Percentiles rank a stretch among this genome's conserved stretches.
phyloP scores from a whole-genome alignment of 768 basidiomycete genomes.

The Suillus placidus region DNA sequence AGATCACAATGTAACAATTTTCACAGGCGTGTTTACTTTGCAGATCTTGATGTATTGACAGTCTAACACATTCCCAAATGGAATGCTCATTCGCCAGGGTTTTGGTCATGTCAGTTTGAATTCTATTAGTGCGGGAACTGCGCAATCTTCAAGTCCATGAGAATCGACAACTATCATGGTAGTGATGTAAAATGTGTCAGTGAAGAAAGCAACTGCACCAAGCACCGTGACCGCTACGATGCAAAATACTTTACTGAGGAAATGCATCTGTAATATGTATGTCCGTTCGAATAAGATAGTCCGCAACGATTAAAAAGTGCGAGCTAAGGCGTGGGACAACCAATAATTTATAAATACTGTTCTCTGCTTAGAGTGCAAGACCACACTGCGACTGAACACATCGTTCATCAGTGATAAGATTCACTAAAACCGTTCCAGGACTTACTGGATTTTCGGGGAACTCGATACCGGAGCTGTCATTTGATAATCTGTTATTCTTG shows the following conservation, averaged over 20 bases:
- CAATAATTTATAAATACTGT: neutral
- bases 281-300: neutral
- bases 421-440: neutral
- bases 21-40: neutral
- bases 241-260: neutral
- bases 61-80: neutral
- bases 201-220: neutral
- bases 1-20: neutral
- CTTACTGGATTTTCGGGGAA: slow-evolving; percentile 12
- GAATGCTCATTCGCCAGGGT: neutral
- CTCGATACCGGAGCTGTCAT: slow-evolving; percentile 9
- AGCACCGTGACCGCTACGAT: neutral
- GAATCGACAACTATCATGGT: neutral
- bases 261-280: neutral
- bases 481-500: slow-evolving; percentile 12
- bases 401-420: neutral
- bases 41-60: neutral
- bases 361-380: slow-evolving; percentile 8
- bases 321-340: too few relatives aligned
- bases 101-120: neutral
- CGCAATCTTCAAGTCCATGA: neutral
- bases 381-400: slow-evolving; percentile 13
- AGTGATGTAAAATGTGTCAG: neutral
- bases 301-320: neutral
- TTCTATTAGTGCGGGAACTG: neutral